Conservation (phyloP, 805 yeast genomes). For the Limtongia smithiae region DNA sequence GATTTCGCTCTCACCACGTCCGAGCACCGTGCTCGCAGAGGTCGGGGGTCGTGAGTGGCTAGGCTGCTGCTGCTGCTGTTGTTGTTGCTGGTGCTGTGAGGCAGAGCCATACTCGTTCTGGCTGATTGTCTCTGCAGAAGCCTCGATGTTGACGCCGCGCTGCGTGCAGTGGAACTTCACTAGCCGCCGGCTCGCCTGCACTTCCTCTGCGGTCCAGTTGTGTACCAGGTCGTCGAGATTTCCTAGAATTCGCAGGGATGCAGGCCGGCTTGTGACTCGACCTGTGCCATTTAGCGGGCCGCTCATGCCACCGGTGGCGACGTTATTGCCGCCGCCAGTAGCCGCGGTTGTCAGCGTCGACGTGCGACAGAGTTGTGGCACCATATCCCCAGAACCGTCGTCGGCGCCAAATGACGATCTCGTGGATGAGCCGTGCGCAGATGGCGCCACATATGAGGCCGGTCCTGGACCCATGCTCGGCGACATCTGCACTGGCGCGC, state of each 20-base stretch:
- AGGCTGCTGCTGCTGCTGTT: conserved; percentile 2
- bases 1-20: conserved; percentile 22
- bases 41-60: neutral
- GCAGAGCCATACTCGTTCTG: conserved; percentile 16
- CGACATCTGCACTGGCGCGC: too few species aligned
- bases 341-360: conserved; percentile 14
- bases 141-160: conserved; percentile 33
- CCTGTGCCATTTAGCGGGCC: too few species aligned
- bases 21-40: neutral
- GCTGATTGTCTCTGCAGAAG: conserved; percentile 31
- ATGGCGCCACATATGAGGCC: too few species aligned
- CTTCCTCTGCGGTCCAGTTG: conserved; percentile 50
- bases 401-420: too few species aligned
- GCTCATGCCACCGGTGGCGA: conserved; percentile 3
- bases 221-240: conserved; percentile 40
- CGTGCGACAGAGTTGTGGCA: conserved; percentile 18
- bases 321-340: conserved; percentile 9
- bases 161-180: conserved; percentile 41
- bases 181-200: conserved; percentile 44
- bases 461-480: too few species aligned
- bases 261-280: too few species aligned
- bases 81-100: conserved; percentile 4
- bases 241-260: conserved; percentile 35
- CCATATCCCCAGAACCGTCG: neutral
- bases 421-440: too few species aligned